These are phyloP conservation scores for Metschnikowia orientalis DNA, from an alignment of 805 yeast species.

Conservation along the genomic window DNA sequence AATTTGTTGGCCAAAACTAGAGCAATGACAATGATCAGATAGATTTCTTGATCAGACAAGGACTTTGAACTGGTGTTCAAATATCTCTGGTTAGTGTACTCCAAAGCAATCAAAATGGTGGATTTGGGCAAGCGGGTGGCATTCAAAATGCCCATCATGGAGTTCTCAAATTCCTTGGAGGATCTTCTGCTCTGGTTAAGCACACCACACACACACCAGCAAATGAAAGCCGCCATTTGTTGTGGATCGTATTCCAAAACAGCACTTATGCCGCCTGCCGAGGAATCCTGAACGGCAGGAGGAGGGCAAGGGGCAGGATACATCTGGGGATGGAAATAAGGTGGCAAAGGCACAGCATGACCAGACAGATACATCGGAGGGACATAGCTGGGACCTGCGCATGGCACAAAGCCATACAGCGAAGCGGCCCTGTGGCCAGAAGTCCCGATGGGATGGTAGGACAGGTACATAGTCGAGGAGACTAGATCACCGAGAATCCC, in stretches of 20 bases:
- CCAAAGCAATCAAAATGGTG: conserved; percentile 74
- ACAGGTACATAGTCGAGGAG: conserved; percentile 10
- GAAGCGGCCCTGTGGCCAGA: conserved; percentile 38
- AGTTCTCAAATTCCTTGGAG: conserved; percentile 50
- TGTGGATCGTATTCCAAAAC: conserved; percentile 76
- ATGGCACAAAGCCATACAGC: conserved; percentile 19
- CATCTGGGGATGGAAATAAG: conserved; percentile 12
- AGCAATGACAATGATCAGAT: conserved; percentile 58
- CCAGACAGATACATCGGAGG: conserved; percentile 11
- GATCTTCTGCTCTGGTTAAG: conserved; percentile 48
- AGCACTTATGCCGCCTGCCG: conserved; percentile 71
- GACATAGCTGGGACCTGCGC: conserved; percentile 16
- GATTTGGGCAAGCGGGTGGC: conserved; percentile 87
- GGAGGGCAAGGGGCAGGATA: conserved; percentile 5
- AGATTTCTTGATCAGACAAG: conserved; percentile 38
- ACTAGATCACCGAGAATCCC: no score
- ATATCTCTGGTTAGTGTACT: conserved; percentile 65
- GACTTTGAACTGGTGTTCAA: conserved; percentile 21
- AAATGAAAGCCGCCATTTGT: conserved; percentile 73
- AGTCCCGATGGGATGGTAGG: conserved; percentile 27
- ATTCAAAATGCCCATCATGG: conserved; percentile 62
- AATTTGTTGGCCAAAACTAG: conserved; percentile 86
- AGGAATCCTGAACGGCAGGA: conserved; percentile 12
- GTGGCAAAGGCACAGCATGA: conserved; percentile 9
- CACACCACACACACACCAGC: conserved; percentile 68